A percentile compares a stretch with the other conserved stretches of the same genome.
Evolutionary conservation across 2,329 filamentous ascomycete species (phyloP).

Genomic region (Claviceps africana): DNA sequence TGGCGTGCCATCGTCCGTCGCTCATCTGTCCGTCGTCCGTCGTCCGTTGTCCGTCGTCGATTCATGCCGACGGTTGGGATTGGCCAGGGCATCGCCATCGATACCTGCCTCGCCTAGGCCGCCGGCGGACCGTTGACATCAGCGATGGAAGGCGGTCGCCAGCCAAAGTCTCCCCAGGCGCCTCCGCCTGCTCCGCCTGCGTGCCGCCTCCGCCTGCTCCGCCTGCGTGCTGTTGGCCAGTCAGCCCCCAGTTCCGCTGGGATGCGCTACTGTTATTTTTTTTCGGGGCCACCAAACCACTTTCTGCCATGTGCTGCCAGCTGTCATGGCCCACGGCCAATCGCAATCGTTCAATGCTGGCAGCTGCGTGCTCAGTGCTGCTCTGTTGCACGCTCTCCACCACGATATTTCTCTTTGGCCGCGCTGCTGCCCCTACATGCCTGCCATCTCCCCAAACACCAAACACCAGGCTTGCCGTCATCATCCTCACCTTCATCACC

Average conservation of each 20-base stretch:
- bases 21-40: no score
- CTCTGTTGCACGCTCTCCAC: slow-evolving; percentile 7
- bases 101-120: background rate
- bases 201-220: no score
- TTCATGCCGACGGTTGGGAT: background rate
- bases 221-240: background rate
- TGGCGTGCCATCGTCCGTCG: no score
- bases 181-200: no score
- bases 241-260: background rate
- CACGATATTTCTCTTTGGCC: slow-evolving; percentile 3
- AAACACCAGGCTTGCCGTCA: background rate
- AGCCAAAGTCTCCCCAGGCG: no score
- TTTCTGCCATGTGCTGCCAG: slow-evolving; percentile 7
- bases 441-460: background rate
- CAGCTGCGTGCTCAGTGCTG: background rate
- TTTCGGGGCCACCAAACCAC: slow-evolving; percentile 1
- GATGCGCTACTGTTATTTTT: background rate
- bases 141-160: no score
- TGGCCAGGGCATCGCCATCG: background rate
- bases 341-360: slow-evolving; percentile 1
- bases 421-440: slow-evolving; percentile 6
- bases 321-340: slow-evolving; percentile 19
- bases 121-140: no score
- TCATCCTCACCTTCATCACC: background rate
- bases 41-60: background rate